Conservation (phyloP, 768 basidiomycete species). For the Leccinum truebloodii region DNA sequence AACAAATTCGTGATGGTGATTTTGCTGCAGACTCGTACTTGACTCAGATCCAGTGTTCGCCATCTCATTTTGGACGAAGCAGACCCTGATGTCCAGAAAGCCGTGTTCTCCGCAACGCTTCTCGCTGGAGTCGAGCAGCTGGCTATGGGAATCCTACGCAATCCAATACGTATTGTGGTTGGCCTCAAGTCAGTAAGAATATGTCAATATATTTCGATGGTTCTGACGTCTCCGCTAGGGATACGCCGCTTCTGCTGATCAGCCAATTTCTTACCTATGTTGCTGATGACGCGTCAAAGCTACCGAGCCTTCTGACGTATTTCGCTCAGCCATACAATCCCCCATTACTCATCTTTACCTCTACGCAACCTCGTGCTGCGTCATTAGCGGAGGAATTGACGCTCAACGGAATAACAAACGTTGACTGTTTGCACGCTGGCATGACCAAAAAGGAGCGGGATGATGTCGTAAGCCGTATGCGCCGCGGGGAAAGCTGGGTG, state of each 20-base stretch:
- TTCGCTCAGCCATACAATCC: slow-evolving; percentile 84
- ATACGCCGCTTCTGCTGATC: slow-evolving; percentile 92
- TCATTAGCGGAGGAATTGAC: slow-evolving; percentile 81
- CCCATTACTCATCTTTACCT: slow-evolving; percentile 89
- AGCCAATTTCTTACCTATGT: slow-evolving; percentile 88
- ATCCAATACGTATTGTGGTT: slow-evolving; percentile 93
- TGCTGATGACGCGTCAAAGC: slow-evolving; percentile 91
- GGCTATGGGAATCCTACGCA: slow-evolving; percentile 79
- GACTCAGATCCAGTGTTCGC: slow-evolving; percentile 57
- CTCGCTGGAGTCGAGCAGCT: slow-evolving; percentile 88
- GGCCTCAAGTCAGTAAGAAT: slow-evolving; percentile 77
- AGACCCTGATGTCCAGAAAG: slow-evolving; percentile 76
- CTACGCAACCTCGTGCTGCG: slow-evolving; percentile 81
- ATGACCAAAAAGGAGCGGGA: slow-evolving; percentile 87
- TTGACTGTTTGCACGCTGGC: slow-evolving; percentile 90
- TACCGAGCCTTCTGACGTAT: slow-evolving; percentile 82
- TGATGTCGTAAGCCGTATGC: slow-evolving; percentile 81
- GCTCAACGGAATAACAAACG: slow-evolving; percentile 74
- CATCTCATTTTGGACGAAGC: slow-evolving; percentile 92
- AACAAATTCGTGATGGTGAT: slow-evolving; percentile 58
- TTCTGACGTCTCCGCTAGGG: slow-evolving; percentile 49
- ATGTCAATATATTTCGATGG: neutral
- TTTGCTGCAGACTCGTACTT: slow-evolving; percentile 5
- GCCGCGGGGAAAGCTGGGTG: slow-evolving; percentile 89
- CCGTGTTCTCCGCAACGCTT: slow-evolving; percentile 93